Percentiles rank a stretch among this genome's conserved stretches.
These are phyloP conservation scores for Furcasterigmium sp. DNA, from an alignment of 2,329 filamentous ascomycete genomes.

Conservation along the genomic window DNA sequence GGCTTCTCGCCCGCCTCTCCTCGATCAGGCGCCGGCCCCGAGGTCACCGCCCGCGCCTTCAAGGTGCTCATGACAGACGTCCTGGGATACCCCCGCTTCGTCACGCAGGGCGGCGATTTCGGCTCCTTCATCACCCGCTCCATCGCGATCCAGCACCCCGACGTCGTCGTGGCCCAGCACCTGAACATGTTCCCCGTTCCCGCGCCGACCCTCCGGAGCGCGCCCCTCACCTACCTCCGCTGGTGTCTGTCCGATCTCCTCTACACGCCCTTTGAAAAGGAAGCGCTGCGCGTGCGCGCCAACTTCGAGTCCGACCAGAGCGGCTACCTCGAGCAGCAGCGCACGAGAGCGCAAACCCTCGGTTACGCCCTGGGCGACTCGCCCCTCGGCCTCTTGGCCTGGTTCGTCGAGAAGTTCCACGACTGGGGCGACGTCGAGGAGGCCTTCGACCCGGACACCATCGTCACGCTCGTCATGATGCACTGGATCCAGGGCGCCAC, in stretches of 20 bases:
- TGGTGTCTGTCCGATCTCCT: conserved; percentile 1
- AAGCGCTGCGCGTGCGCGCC: not conserved
- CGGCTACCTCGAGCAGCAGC: conserved; percentile 1
- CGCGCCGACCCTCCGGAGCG: not conserved
- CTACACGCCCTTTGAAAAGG: conserved; percentile 5
- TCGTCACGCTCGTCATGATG: conserved; percentile 16
- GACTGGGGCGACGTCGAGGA: conserved; percentile 18
- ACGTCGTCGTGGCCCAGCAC: conserved; percentile 4
- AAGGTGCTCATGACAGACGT: conserved; percentile 29
- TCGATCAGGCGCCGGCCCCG: conserved; percentile 22
- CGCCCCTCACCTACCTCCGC: conserved; percentile 1
- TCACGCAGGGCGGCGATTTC: conserved; percentile 24
- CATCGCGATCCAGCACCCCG: conserved; percentile 9
- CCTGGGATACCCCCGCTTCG: conserved; percentile 29
- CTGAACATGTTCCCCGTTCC: conserved; percentile 8
- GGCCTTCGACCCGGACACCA: conserved; percentile 8
- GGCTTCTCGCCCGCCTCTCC: conserved; percentile 31
- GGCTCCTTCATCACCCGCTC: conserved; percentile 16
- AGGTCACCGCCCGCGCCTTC: conserved; percentile 23
- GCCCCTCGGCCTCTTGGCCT: conserved; percentile 18
- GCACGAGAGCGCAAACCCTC: conserved; percentile 1
- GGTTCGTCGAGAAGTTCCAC: conserved; percentile 8
- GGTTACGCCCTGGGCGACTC: conserved; percentile 19
- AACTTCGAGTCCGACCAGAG: conserved; percentile 2
- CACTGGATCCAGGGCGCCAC: conserved; percentile 5